A percentile compares a stretch with the other conserved stretches of the same genome.
Evolutionary conservation across 2,329 filamentous ascomycete species (phyloP).

Genomic region (Claviceps lovelessii): DNA sequence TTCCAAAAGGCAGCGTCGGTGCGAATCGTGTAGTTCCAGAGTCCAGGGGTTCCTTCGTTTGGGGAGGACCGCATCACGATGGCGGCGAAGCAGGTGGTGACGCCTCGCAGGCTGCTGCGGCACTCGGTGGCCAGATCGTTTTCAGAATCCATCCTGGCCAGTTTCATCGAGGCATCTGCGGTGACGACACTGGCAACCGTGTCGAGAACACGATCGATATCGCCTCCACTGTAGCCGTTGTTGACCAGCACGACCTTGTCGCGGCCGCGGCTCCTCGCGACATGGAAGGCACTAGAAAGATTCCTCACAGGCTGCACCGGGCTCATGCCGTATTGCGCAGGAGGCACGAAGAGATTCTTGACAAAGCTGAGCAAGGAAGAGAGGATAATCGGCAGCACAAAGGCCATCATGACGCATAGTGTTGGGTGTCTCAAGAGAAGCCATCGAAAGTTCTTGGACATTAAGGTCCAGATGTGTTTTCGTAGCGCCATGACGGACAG

Average conservation of each 20-base stretch:
- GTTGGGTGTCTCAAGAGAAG: constrained; percentile 38
- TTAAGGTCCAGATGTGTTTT: constrained; percentile 46
- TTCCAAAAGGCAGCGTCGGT: constrained; percentile 51
- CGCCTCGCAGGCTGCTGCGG: constrained; percentile 47
- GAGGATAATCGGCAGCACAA: constrained; percentile 44
- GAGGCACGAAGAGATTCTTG: constrained; percentile 70
- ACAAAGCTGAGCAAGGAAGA: constrained; percentile 53
- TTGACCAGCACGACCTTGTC: constrained; percentile 67
- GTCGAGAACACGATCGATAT: constrained; percentile 58
- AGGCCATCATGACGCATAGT: constrained; percentile 39
- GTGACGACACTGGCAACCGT: constrained; percentile 43
- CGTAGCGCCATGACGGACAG: constrained; percentile 32
- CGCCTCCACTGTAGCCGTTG: constrained; percentile 52
- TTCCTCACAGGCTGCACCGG: constrained; percentile 44
- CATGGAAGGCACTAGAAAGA: constrained; percentile 47
- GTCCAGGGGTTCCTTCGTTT: constrained; percentile 45
- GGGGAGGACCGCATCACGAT: constrained; percentile 66
- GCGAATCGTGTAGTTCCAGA: constrained; percentile 80
- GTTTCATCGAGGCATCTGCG: constrained; percentile 34
- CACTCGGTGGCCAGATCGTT: constrained; percentile 49
- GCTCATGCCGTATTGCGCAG: constrained; percentile 61
- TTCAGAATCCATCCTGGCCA: constrained; percentile 39
- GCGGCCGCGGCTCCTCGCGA: constrained; percentile 40
- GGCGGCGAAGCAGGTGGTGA: constrained; percentile 59
- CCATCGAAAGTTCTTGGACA: constrained; percentile 47